Base-by-base conservation (phyloP, 2,329 filamentous ascomycete species). In the Pseudogymnoascus sp. region DNA sequence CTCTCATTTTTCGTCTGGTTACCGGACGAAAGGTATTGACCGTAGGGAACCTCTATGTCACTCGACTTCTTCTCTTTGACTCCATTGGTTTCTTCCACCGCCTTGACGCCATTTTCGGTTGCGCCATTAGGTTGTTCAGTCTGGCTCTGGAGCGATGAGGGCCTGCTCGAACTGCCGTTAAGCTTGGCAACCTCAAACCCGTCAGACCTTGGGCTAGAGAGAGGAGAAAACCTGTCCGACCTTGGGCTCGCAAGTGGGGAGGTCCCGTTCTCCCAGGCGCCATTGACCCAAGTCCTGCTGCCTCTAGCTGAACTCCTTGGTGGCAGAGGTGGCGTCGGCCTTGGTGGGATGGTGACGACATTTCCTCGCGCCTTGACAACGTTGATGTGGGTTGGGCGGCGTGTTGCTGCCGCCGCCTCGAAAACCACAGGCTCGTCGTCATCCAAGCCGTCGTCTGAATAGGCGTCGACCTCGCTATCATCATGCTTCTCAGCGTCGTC, bases 281-380 rank as follows among this genome's bases (percentile, higher is more conserved):
- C 41, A 31, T 59, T 59, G 17, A 37, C n/a, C 17, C 36, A 31
- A n/a, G 10, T 62, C 60, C 60, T 70, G 41, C 65, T 68, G 7
- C 59, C 57, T 64, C 71, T 65, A 8, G 86, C 85, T 0, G 90
- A 88, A 70, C 89, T 96, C 57, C 92, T 81, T 2, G 84, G 81
- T 1, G 92, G 92, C 10, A 96, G 58, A 17, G 70, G 81, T 7
- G 89, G 85, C 1, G 92, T 92, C 0, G 90, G 84, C 36, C 91
- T 83, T 75, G 93, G 95, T 10, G 89, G 85, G 63, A 97, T 96
- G 50, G 85, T 92, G 29, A 97, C 90, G 59, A 97, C 78, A 59
- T 88, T 87, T 24, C 91, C 90, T 70, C 89, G 88, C 39, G 85
- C 87, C 26, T 70, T 72, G 36, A 72, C 67, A 6, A 66, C 65